These are phyloP conservation scores for Aureoboletus auriporus DNA, from an alignment of 768 basidiomycete species.

Conservation along the genomic window DNA sequence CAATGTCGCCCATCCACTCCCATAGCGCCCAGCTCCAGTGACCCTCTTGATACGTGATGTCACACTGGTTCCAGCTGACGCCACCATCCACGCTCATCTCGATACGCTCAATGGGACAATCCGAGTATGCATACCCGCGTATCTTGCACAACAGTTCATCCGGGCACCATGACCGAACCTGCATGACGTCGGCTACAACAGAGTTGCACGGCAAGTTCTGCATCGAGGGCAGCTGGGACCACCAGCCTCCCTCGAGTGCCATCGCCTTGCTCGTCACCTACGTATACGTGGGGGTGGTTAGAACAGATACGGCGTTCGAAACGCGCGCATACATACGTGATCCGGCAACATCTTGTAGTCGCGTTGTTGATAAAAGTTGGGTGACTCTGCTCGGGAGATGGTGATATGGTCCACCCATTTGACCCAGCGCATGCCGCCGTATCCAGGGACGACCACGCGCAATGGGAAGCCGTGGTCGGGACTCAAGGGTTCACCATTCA, in stretches of 20 bases:
- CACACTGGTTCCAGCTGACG: slow-evolving; percentile 44
- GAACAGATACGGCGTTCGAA: no score
- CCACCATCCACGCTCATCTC: slow-evolving; percentile 54
- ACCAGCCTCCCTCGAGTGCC: slow-evolving; percentile 31
- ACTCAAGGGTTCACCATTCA: slow-evolving; percentile 58
- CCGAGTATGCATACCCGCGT: slow-evolving; percentile 56
- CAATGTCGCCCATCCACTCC: slow-evolving; percentile 43
- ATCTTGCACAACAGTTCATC: slow-evolving; percentile 28
- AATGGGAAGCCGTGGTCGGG: slow-evolving; percentile 64
- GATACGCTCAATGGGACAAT: slow-evolving; percentile 43
- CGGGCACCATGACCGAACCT: slow-evolving; percentile 6
- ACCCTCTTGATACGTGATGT: slow-evolving; percentile 56
- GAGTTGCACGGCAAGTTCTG: slow-evolving; percentile 60
- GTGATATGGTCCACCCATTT: slow-evolving; percentile 69
- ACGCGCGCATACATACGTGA: no score
- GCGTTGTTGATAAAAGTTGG: no score
- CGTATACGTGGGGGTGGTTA: no score
- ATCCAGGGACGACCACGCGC: slow-evolving; percentile 65
- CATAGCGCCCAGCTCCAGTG: slow-evolving; percentile 75
- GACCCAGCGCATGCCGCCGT: slow-evolving; percentile 67
- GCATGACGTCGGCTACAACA: slow-evolving; percentile 38
- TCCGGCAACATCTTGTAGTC: no score
- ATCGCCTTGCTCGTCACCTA: slow-evolving; percentile 25
- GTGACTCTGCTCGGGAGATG: slow-evolving; percentile 50
- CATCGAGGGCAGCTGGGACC: slow-evolving; percentile 57